Percentiles rank a stretch among this genome's conserved stretches.
These are phyloP conservation scores for Grosmannia serpens DNA, from an alignment of 2,329 filamentous ascomycete genomes.

Conservation along the genomic window DNA sequence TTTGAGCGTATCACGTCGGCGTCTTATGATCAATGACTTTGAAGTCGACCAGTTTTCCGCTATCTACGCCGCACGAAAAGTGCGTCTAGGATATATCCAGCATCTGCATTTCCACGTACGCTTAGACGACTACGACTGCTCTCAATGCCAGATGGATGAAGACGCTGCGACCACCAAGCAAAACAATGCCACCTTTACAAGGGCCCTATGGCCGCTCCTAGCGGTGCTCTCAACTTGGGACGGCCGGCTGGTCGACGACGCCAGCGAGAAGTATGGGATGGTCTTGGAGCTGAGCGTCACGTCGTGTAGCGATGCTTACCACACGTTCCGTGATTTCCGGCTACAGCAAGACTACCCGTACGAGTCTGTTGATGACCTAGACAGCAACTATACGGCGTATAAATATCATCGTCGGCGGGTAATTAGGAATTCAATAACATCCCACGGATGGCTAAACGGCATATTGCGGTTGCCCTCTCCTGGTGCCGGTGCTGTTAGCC, in stretches of 20 bases:
- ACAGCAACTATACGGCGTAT: not conserved
- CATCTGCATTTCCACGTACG: not conserved
- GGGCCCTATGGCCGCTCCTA: not conserved
- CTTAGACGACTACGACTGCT: not conserved
- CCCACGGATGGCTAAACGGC: not conserved
- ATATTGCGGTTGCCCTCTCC: not conserved
- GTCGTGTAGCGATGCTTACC: not conserved
- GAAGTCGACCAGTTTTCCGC: not conserved
- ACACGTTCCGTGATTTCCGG: not conserved
- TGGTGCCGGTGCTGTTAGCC: not conserved
- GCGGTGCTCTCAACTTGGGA: not conserved
- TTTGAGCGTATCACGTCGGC: conserved; percentile 2
- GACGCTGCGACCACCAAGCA: not conserved
- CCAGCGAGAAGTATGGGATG: not conserved
- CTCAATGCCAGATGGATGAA: not conserved
- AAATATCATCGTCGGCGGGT: not conserved
- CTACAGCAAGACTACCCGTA: not conserved
- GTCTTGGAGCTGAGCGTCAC: not conserved
- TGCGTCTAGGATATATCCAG: not conserved
- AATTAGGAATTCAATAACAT: not conserved
- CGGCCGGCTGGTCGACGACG: not conserved
- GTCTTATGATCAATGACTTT: not conserved
- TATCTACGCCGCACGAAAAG: not conserved
- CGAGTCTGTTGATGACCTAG: not conserved
- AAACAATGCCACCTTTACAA: not conserved